phyloP scores from a whole-genome alignment of 2,329 filamentous ascomycete species.

The Fusarium papillatum region DNA sequence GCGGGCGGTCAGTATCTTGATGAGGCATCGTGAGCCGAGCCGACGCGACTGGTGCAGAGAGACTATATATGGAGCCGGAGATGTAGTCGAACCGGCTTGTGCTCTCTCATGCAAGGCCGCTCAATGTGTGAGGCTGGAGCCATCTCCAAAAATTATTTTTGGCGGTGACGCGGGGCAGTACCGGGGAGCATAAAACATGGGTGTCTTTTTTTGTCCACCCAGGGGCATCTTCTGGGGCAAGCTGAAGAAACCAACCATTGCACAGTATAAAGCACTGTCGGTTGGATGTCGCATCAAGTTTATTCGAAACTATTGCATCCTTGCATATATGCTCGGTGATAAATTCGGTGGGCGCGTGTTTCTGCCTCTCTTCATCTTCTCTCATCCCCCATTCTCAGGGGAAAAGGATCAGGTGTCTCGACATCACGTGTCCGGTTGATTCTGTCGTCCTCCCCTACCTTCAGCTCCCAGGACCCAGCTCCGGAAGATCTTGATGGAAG shows the following conservation, averaged over 20 bases:
- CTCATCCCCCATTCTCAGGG: neutral
- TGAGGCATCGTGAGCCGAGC: slow-evolving; percentile 63
- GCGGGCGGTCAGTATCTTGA: slow-evolving; percentile 70
- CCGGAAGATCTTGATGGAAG: slow-evolving; percentile 10
- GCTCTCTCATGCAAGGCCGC: slow-evolving; percentile 34
- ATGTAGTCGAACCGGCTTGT: slow-evolving; percentile 26
- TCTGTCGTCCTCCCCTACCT: slow-evolving; percentile 7
- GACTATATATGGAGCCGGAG: slow-evolving; percentile 15
- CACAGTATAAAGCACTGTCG: neutral
- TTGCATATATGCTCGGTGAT: neutral
- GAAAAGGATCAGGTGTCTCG: neutral
- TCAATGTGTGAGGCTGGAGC: slow-evolving; percentile 33
- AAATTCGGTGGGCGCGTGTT: neutral
- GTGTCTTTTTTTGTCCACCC: neutral
- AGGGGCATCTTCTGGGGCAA: neutral
- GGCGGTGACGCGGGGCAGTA: slow-evolving; percentile 45
- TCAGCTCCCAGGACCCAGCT: neutral
- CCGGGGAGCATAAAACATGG: neutral
- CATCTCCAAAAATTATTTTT: slow-evolving; percentile 47
- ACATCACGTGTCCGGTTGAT: neutral
- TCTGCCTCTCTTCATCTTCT: neutral
- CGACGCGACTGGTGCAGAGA: slow-evolving; percentile 12
- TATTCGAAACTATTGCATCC: slow-evolving; percentile 1
- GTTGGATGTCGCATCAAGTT: neutral
- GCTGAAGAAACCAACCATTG: neutral